These are phyloP conservation scores for Polyplosphaeria fusca DNA, from an alignment of 495 filamentous ascomycete genomes.

Conservation along the genomic window DNA sequence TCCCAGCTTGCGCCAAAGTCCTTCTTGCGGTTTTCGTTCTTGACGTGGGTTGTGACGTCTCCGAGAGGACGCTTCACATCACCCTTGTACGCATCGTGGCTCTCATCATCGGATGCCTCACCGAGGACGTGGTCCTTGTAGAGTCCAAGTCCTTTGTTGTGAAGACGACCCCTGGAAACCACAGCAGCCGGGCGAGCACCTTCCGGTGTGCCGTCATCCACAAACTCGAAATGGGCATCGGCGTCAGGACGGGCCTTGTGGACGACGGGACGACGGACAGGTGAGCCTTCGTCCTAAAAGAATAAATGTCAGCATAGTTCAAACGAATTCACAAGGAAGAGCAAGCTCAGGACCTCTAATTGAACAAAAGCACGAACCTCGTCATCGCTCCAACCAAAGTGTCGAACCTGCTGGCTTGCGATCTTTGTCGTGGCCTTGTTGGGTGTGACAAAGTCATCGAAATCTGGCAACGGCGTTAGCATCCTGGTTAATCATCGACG, in stretches of 20 bases:
- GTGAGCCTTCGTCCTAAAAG: constrained; percentile 36
- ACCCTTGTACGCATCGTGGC: constrained; percentile 36
- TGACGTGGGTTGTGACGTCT: constrained; percentile 64
- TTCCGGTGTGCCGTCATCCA: constrained; percentile 51
- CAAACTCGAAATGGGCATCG: constrained; percentile 73
- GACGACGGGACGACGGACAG: constrained; percentile 49
- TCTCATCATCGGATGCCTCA: constrained; percentile 49
- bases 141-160: constrained; percentile 64
- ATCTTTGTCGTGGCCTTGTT: constrained; percentile 57
- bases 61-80: constrained; percentile 48
- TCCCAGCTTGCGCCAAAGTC: constrained; percentile 71
- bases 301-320: neutral
- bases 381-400: constrained; percentile 71
- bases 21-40: constrained; percentile 64
- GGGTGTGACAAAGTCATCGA: constrained; percentile 81
- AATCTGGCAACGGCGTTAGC: constrained; percentile 45
- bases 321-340: neutral
- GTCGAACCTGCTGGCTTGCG: constrained; percentile 55
- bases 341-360: constrained; percentile 12
- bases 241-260: constrained; percentile 72
- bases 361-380: constrained; percentile 41
- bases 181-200: constrained; percentile 35
- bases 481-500: neutral
- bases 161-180: constrained; percentile 32
- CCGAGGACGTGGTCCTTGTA: constrained; percentile 70